Evolutionary conservation across 306 rosid species (phyloP).

Genomic region (Rosa rugosa): DNA sequence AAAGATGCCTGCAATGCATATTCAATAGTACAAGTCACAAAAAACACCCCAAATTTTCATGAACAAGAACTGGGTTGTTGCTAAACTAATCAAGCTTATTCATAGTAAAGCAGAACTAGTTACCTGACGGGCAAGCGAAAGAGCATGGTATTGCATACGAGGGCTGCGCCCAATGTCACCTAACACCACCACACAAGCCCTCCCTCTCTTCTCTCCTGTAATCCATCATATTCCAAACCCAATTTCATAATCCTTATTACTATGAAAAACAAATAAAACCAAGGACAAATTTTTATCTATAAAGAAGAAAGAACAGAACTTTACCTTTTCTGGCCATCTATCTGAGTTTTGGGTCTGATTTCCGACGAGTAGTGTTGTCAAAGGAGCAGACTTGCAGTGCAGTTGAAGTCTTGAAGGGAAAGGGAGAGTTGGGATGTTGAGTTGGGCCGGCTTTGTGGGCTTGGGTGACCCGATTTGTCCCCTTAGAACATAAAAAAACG

Average conservation of each 20-base stretch:
- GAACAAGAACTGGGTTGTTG: slow-evolving; percentile 7
- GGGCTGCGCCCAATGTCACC: slow-evolving; percentile 98
- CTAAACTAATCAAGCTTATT: not conserved
- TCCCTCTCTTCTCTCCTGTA: slow-evolving; percentile 53
- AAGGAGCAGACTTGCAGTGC: slow-evolving; percentile 4
- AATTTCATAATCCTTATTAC: not conserved
- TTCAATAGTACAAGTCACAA: slow-evolving; percentile 13
- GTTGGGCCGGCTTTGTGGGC: not conserved
- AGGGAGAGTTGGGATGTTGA: not conserved
- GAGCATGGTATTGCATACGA: slow-evolving; percentile 96
- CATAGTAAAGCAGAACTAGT: not conserved
- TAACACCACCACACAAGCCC: slow-evolving; percentile 90
- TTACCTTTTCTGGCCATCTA: slow-evolving; percentile 16
- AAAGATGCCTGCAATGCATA: slow-evolving; percentile 67
- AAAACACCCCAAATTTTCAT: not conserved
- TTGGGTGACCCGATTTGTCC: not conserved
- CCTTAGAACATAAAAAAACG: not conserved
- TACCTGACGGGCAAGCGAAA: slow-evolving; percentile 90
- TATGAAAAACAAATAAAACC: not conserved
- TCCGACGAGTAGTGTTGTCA: not conserved
- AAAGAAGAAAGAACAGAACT: not conserved
- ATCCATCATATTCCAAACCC: slow-evolving; percentile 10
- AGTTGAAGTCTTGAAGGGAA: slow-evolving; percentile 8
- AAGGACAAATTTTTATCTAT: too few species aligned
- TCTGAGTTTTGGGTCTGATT: not conserved